Conservation (phyloP, 257 asterid species). For the Solanum ossicruentum region DNA sequence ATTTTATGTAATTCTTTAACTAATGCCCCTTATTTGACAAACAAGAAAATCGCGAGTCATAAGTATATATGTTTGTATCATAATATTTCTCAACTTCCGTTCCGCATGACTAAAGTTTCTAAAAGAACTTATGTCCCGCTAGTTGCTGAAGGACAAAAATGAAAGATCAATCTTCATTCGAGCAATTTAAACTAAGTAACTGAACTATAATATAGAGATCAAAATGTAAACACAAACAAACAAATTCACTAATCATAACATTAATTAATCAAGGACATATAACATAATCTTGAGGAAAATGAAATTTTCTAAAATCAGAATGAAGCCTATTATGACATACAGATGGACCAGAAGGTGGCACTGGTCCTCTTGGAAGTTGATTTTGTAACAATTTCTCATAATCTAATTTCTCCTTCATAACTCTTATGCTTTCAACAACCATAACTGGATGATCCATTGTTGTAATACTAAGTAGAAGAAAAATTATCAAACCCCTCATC, state of each 20-base stretch:
- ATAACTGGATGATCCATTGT: conserved; percentile 1
- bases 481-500: conserved; percentile 9
- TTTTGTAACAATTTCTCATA: conserved; percentile 9
- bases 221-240: neutral
- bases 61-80: neutral
- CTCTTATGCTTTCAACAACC: conserved; percentile 27
- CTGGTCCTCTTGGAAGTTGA: conserved; percentile 51
- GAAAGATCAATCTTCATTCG: too few species aligned
- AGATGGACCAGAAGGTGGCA: conserved; percentile 64
- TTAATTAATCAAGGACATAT: conserved; percentile 26
- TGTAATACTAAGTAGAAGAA: conserved; percentile 4
- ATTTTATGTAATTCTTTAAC: neutral
- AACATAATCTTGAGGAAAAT: conserved; percentile 3
- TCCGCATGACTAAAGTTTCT: too few species aligned
- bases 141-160: too few species aligned
- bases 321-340: conserved; percentile 38
- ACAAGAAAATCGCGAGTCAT: neutral
- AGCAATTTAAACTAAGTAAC: rapidly evolving
- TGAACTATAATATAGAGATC: neutral
- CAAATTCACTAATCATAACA: neutral
- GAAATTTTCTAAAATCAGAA: conserved; percentile 10
- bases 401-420: conserved; percentile 1
- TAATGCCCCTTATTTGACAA: neutral
- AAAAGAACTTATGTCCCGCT: too few species aligned
- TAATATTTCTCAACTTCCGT: neutral